Percentiles rank a stretch among this genome's conserved stretches.
These are phyloP conservation scores for Eremochloa ophiuroides DNA, from an alignment of 176 grass and related monocot genomes.

Conservation along the genomic window DNA sequence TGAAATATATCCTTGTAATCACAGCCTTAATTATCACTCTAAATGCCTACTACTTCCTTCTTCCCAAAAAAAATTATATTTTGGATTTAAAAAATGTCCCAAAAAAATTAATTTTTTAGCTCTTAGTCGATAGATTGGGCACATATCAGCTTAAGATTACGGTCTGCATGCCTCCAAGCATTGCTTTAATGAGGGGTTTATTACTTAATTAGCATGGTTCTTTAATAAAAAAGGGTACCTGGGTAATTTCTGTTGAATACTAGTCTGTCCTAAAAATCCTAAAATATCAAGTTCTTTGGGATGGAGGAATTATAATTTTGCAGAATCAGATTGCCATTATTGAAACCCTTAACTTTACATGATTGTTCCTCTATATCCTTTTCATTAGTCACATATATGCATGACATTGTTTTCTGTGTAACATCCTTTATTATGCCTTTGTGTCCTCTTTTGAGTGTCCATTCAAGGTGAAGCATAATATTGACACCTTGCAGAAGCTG, in stretches of 20 bases:
- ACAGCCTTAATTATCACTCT: neutral
- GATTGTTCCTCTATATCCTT: neutral
- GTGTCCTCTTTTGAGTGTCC: neutral
- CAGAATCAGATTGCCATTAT: neutral
- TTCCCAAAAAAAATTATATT: neutral
- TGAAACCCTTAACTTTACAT: neutral
- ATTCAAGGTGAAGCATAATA: neutral
- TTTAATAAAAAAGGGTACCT: neutral
- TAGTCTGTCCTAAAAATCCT: neutral
- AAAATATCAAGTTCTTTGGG: neutral
- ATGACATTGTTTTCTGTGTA: neutral
- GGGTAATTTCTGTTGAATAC: neutral
- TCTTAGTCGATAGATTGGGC: neutral
- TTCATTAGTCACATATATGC: neutral
- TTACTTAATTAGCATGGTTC: neutral
- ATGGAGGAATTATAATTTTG: neutral
- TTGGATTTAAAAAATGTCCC: too few species aligned
- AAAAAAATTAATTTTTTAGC: neutral
- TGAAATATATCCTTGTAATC: neutral
- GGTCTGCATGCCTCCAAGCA: neutral
- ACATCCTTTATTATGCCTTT: neutral
- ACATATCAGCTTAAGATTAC: neutral
- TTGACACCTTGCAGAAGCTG: slow-evolving; percentile 1
- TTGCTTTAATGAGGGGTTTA: neutral
- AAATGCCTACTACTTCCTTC: neutral